Base-by-base conservation (phyloP, 129 eudicot genomes). In the Tagetes patula region DNA sequence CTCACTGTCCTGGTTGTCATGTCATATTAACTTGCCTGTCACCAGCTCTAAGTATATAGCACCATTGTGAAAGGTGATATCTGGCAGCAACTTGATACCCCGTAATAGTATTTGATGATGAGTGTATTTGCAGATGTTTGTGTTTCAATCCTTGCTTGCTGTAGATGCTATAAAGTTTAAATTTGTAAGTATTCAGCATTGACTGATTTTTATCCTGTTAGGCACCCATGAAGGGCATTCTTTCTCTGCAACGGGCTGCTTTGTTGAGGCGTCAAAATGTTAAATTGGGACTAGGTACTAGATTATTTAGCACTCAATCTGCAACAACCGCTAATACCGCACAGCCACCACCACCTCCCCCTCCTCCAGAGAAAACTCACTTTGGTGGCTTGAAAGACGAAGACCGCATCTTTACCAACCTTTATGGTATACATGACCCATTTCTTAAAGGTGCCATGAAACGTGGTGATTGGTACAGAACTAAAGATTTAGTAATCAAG, bases 361-460 rank as follows among this genome's bases (percentile, higher is more conserved):
- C 98, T 38, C 98, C 98, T 43, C 97, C 97, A 0, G 98, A 94
- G 84, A 94, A 80, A 62, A 94, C 97, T 63, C 98, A 94, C 79
- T 94, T 94, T 76, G 98, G 98, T 68, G 97, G 96, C 82, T 81
- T 94, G 49, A 90, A 94, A 81, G 98, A 94, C 69, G 97, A 90
- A 84, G 98, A 94, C 62, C 98, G 98, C n/a, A 94, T 94, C 39
- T 94, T 94, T 70, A 94, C 98, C 7, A 94, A 94, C 66, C 70
- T 94, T 2, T 94, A 94, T 46, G 98, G 98, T 55, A 50, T 94
- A 32, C 89, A 94, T 38, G 98, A 94, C 58, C 98, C 98, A 1
- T 94, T 90, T 74, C 98, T 94, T 52, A 94, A 94, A 83, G 98
- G 98, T 63, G 98, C 98, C 54, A 77, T 90, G 87, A 94, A 94